Percentiles rank a stretch among this genome's conserved stretches.
These are phyloP conservation scores for Piper betle DNA, from an alignment of 164 flowering plant genomes.

Conservation along the genomic window DNA sequence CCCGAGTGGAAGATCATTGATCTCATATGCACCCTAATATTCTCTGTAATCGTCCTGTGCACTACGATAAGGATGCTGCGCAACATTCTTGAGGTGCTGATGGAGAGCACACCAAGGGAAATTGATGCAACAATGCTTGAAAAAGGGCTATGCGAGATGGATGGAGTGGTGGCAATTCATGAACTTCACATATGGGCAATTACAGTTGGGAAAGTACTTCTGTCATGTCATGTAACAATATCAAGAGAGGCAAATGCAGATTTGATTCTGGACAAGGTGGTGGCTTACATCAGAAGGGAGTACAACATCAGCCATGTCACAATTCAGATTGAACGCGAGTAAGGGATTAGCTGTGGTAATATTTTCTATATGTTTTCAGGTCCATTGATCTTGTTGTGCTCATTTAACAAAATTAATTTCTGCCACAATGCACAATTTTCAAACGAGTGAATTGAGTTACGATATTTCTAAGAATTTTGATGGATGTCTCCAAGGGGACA, in stretches of 20 bases:
- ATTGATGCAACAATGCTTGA: conserved; percentile 14
- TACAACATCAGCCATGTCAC: conserved; percentile 20
- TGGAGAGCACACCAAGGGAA: conserved; percentile 19
- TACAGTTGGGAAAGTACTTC: conserved; percentile 14
- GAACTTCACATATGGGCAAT: conserved; percentile 19
- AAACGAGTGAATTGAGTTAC: no score
- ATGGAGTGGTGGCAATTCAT: conserved; percentile 15
- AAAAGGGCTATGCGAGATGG: conserved; percentile 10
- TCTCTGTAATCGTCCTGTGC: conserved; percentile 14
- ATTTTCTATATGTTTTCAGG: background rate
- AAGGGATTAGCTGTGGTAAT: background rate
- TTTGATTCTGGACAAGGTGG: conserved; percentile 11
- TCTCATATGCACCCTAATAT: conserved; percentile 16
- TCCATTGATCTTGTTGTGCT: no score
- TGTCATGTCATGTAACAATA: conserved; percentile 17
- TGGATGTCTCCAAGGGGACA: no score
- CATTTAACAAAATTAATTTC: no score
- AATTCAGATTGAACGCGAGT: conserved; percentile 12
- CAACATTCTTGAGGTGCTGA: conserved; percentile 11
- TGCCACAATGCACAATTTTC: no score
- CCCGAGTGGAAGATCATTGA: conserved; percentile 15
- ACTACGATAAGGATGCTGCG: conserved; percentile 12
- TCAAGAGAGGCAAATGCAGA: conserved; percentile 11
- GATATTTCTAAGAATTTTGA: no score
- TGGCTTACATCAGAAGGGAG: conserved; percentile 6